Evolutionary conservation across 345 rosid genomes (phyloP).

Genomic region (Linum trigynum): DNA sequence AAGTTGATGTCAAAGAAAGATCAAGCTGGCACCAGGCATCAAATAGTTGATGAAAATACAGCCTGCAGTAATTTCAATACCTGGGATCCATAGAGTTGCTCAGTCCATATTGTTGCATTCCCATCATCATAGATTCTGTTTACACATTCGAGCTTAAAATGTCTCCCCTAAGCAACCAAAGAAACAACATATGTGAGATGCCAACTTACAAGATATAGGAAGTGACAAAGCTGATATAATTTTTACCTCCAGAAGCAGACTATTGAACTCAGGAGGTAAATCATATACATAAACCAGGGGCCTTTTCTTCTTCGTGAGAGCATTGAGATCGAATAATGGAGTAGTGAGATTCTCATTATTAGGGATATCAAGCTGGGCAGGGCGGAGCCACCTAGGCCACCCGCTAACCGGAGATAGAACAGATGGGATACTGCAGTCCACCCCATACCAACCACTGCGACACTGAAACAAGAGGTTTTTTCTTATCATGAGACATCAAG

Average conservation of each 20-base stretch:
- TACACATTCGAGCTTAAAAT: constrained; percentile 78
- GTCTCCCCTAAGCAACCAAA: constrained; percentile 63
- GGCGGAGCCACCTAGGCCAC: constrained; percentile 92
- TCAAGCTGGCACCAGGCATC: not conserved
- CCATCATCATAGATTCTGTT: constrained; percentile 71
- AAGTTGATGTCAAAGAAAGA: constrained; percentile 6
- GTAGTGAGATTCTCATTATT: constrained; percentile 23
- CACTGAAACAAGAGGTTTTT: constrained; percentile 39
- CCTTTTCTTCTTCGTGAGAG: constrained; percentile 61
- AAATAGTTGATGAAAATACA: not conserved
- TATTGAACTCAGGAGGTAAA: constrained; percentile 86
- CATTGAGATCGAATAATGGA: constrained; percentile 48
- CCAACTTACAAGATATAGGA: constrained; percentile 8
- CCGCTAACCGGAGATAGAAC: constrained; percentile 56
- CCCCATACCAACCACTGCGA: constrained; percentile 81
- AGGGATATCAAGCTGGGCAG: constrained; percentile 71
- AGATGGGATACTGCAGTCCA: constrained; percentile 86
- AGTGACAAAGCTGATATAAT: constrained; percentile 8
- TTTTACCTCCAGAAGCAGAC: constrained; percentile 87
- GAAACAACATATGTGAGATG: constrained; percentile 15
- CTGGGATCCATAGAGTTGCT: constrained; percentile 87
- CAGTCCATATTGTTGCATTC: constrained; percentile 86
- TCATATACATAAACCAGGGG: constrained; percentile 92
- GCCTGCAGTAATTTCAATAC: constrained; percentile 22
- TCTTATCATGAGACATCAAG: not conserved